A percentile compares a stretch with the other conserved stretches of the same genome.
Evolutionary conservation across 140 eudicot genomes (phyloP).

Genomic region (Flaveria floridana): DNA sequence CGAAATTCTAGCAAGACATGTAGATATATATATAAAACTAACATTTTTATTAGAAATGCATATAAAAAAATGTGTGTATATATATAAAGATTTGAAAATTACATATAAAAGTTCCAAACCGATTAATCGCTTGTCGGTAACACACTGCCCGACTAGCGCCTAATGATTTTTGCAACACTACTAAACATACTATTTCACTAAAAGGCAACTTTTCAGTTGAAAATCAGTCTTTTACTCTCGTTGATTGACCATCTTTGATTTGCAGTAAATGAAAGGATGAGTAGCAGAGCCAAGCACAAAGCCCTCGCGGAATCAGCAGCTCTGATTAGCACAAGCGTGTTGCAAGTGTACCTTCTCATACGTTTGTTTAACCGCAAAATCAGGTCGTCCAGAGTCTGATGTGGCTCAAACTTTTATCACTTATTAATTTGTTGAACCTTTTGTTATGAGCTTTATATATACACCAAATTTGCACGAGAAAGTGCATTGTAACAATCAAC

Average conservation of each 20-base stretch:
- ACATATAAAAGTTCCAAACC: too few relatives aligned
- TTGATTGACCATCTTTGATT: background rate
- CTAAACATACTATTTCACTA: too few relatives aligned
- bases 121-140: too few relatives aligned
- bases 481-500: background rate
- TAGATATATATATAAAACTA: too few relatives aligned
- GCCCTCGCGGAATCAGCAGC: conserved; percentile 77
- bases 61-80: too few relatives aligned
- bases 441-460: conserved; percentile 19
- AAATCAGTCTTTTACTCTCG: too few relatives aligned
- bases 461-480: conserved; percentile 25
- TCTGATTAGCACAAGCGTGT: conserved; percentile 62
- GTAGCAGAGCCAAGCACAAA: conserved; percentile 81
- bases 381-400: conserved; percentile 59
- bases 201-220: background rate
- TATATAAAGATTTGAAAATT: too few relatives aligned
- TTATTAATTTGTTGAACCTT: conserved; percentile 14
- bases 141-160: too few relatives aligned
- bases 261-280: conserved; percentile 86
- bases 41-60: too few relatives aligned
- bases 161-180: too few relatives aligned
- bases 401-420: conserved; percentile 18
- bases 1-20: too few relatives aligned
- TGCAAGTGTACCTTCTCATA: conserved; percentile 75
- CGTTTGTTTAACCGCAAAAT: conserved; percentile 80